Conservation (phyloP, 495 filamentous ascomycete genomes). For the Neurospora tetraspora region DNA sequence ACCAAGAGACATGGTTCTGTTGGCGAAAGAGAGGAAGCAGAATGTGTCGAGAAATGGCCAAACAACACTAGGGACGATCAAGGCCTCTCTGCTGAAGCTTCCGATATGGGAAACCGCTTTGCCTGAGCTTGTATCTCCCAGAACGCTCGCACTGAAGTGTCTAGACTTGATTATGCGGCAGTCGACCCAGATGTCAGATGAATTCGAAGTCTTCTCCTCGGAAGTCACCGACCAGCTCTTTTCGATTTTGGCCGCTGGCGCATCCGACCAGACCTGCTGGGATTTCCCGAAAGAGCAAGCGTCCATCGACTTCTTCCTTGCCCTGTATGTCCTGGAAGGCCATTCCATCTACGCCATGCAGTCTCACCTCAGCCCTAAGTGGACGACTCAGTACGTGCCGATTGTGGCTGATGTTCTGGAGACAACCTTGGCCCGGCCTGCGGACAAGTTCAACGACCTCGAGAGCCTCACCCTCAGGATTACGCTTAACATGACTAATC, state of each 20-base stretch:
- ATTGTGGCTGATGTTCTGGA: conserved; percentile 28
- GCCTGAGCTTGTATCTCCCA: conserved; percentile 47
- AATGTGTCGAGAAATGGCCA: conserved; percentile 60
- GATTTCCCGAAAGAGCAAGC: conserved; percentile 20
- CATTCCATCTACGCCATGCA: conserved; percentile 33
- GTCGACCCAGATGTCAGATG: conserved; percentile 38
- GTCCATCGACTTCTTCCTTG: conserved; percentile 29
- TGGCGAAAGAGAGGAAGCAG: conserved; percentile 52
- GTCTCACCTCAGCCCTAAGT: conserved; percentile 20
- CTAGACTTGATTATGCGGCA: conserved; percentile 51
- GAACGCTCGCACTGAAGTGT: conserved; percentile 51
- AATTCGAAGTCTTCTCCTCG: conserved; percentile 40
- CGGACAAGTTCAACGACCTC: conserved; percentile 22
- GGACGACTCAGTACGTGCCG: conserved; percentile 31
- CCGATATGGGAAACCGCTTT: conserved; percentile 45
- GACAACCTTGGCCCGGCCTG: conserved; percentile 21
- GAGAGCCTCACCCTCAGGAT: conserved; percentile 51
- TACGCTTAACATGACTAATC: conserved; percentile 80
- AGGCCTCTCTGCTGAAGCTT: conserved; percentile 36
- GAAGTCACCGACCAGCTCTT: conserved; percentile 42
- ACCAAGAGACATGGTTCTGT: conserved; percentile 38
- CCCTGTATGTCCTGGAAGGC: conserved; percentile 32
- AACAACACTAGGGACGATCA: conserved; percentile 41
- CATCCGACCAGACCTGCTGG: conserved; percentile 23
- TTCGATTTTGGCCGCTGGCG: conserved; percentile 31